Evolutionary conservation across 441 rosid genomes (phyloP).

Genomic region (Pelargonium fulgidum): DNA sequence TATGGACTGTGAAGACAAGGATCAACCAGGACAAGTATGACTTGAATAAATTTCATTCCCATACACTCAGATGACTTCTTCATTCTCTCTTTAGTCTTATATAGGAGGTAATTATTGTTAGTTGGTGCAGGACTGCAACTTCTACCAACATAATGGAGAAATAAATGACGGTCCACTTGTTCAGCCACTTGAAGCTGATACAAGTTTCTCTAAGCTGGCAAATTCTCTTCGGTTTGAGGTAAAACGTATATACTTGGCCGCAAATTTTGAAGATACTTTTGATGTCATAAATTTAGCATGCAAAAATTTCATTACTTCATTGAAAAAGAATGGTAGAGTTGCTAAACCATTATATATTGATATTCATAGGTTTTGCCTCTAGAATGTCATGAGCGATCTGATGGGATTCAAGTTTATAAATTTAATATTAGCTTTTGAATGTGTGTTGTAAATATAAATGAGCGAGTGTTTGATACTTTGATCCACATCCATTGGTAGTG

Average conservation of each 20-base stretch:
- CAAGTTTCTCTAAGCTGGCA: constrained; percentile 28
- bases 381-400: neutral
- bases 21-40: constrained; percentile 36
- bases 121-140: constrained; percentile 36
- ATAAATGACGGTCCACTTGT: constrained; percentile 22
- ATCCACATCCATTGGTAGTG: no score
- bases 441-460: no score
- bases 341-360: neutral
- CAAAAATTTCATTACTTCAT: neutral
- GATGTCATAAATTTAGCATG: neutral
- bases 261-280: neutral
- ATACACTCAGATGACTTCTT: neutral
- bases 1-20: constrained; percentile 24
- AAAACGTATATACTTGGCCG: constrained; percentile 19
- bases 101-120: neutral
- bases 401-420: neutral
- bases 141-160: constrained; percentile 17
- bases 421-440: neutral
- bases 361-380: neutral
- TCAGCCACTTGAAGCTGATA: constrained; percentile 33
- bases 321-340: neutral
- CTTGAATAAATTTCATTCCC: constrained; percentile 11
- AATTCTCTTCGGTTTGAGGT: constrained; percentile 83
- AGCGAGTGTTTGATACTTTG: neutral
- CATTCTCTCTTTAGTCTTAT: neutral